Evolutionary conservation across 192 early-diverging fungal genomes (phyloP), one percentile per base, ranked within the genome.

Genomic region (Entophlyctis luteolus): DNA sequence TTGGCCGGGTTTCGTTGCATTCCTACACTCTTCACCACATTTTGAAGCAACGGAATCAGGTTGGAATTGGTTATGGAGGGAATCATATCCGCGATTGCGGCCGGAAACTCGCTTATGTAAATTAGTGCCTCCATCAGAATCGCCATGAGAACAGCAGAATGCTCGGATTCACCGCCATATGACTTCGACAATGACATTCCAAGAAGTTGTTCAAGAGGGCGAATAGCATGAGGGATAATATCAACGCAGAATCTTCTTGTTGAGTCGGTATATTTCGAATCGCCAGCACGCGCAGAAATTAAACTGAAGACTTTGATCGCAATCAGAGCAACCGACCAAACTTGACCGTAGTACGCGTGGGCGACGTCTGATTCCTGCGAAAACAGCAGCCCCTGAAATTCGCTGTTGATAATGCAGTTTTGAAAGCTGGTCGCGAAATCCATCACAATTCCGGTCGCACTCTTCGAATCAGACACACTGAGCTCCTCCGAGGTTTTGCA

Each of bases 271-370:
- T 54, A 34, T 35, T 55, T 35, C 5, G 18, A 6, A 18, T 37
- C 63, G 6, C 6, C 29, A 20, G 12, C 20, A 27, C 16, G 31
- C 8, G 45, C 36, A 6, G 62, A 18, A 1, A 54, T n/a, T 22
- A 3, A n/a, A 12, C 23, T 34, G 39, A 66, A 8, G 3, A 12
- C 22, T 31, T 55, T 36, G 8, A 66, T 20, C 3, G 36, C 29
- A 54, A 66, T 39, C 50, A 66, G 38, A 39, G 25, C n/a, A 28
- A 36, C 27, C 4, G 49, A 38, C 63, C 63, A 66, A 8, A 66
- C 55, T 54, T 66, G 63, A 34, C 55, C 55, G 50, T 66, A 66
- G 50, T 25, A 54, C 27, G 63, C 5, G 33, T 66, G 63, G 0
- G 63, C 63, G 6, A 38, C 5, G 5, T 6, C 6, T n/a, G n/a